Percentiles rank a stretch among this genome's conserved stretches.
phyloP scores from a whole-genome alignment of 306 rosid genomes.

The Ziziphus jujuba region DNA sequence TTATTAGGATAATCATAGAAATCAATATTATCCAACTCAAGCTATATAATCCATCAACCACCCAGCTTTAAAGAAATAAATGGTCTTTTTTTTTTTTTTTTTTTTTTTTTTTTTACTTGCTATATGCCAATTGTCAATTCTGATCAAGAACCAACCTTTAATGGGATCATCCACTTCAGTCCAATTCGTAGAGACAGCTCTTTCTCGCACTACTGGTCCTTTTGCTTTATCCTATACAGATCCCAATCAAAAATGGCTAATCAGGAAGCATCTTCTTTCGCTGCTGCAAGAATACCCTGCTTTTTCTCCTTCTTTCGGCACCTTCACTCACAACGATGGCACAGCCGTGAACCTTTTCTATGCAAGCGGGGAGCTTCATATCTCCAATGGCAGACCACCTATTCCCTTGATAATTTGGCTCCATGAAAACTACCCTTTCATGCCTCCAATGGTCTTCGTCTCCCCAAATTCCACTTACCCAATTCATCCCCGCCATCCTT shows the following conservation, averaged over 20 bases:
- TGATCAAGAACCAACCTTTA: not conserved
- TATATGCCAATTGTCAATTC: not conserved
- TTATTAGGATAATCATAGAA: not conserved
- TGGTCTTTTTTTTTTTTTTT: too few species aligned
- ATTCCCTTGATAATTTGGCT: constrained; percentile 24
- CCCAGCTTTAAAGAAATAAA: too few species aligned
- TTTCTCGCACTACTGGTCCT: not conserved
- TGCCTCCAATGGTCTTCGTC: constrained; percentile 17
- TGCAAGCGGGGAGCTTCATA: not conserved
- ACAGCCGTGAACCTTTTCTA: constrained; percentile 2
- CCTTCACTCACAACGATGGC: constrained; percentile 23
- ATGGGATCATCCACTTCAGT: constrained; percentile 7
- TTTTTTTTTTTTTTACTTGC: too few species aligned
- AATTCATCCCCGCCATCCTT: constrained; percentile 7
- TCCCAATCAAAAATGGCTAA: constrained; percentile 15
- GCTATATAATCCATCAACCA: not conserved
- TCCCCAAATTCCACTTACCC: not conserved
- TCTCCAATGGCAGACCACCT: not conserved
- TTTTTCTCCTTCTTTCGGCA: constrained; percentile 4
- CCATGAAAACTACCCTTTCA: constrained; percentile 21
- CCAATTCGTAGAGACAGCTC: constrained; percentile 10
- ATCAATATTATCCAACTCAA: too few species aligned
- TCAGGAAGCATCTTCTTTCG: constrained; percentile 11
- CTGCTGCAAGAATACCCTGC: constrained; percentile 1
- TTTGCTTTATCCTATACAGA: constrained; percentile 3